Evolutionary conservation across 2,329 filamentous ascomycete genomes (phyloP).

Genomic region (Pseudogymnoascus sp.): DNA sequence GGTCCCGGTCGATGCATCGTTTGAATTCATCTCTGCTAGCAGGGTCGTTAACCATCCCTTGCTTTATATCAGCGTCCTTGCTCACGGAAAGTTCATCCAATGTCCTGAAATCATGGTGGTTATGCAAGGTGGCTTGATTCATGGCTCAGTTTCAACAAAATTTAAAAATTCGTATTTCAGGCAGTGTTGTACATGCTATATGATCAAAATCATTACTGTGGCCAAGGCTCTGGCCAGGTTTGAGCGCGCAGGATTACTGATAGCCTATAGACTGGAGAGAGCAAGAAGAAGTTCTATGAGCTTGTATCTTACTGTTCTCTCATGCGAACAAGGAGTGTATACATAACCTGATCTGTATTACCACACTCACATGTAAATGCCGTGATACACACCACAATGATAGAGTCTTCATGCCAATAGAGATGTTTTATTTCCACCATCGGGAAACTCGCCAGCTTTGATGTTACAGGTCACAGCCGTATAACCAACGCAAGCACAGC

Average conservation of each 20-base stretch:
- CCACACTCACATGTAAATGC: not conserved
- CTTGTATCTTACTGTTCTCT: not conserved
- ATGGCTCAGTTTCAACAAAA: not conserved
- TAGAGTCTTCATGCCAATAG: not conserved
- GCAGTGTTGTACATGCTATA: not conserved
- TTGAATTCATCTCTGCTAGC: not conserved
- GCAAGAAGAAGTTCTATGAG: not conserved
- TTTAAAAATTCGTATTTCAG: not conserved
- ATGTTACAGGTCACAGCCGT: not conserved
- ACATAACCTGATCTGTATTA: not conserved
- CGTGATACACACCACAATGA: not conserved
- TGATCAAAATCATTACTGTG: not conserved
- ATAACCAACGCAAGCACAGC: not conserved
- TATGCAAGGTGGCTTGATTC: not conserved
- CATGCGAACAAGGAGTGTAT: not conserved
- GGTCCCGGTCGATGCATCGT: no score
- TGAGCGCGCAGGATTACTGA: not conserved
- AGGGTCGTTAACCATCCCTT: not conserved
- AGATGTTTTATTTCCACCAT: not conserved
- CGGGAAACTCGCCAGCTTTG: not conserved
- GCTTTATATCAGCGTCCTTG: not conserved
- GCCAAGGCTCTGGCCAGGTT: not conserved
- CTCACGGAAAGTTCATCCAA: not conserved
- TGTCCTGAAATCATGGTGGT: not conserved
- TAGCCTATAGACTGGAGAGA: not conserved